These are phyloP conservation scores for Fusarium cicatricum DNA, from an alignment of 2,329 filamentous ascomycete genomes.

Conservation along the genomic window DNA sequence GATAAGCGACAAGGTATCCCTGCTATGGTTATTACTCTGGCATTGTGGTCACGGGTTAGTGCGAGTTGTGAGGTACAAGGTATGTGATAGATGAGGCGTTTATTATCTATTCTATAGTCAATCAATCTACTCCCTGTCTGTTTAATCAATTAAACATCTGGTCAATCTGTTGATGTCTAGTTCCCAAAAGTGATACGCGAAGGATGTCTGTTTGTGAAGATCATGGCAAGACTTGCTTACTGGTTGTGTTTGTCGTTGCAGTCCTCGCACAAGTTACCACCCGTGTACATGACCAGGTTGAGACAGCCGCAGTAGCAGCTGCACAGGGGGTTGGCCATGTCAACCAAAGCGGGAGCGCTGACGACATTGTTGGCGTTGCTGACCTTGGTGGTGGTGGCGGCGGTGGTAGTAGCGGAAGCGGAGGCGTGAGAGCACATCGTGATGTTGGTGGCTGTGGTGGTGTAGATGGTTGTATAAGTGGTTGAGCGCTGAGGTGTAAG, in stretches of 20 bases:
- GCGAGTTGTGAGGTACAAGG: no score
- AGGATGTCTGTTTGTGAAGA: no score
- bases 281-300: background rate
- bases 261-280: constrained; percentile 1
- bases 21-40: no score
- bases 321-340: background rate
- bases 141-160: constrained; percentile 50
- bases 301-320: background rate
- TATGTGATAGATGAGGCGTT: background rate
- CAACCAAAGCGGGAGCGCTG: background rate
- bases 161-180: background rate
- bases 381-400: background rate
- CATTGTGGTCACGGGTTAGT: no score
- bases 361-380: background rate
- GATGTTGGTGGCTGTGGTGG: background rate
- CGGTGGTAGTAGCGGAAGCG: background rate
- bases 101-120: constrained; percentile 1
- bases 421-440: background rate
- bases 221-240: no score
- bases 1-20: no score
- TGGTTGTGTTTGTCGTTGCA: constrained; percentile 2
- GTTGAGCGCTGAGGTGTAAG: background rate
- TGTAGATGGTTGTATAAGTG: background rate
- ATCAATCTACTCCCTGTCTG: constrained; percentile 57
- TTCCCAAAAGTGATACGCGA: background rate